Conservation (phyloP, 2,329 filamentous ascomycete species). For the Aureobasidium lini region DNA sequence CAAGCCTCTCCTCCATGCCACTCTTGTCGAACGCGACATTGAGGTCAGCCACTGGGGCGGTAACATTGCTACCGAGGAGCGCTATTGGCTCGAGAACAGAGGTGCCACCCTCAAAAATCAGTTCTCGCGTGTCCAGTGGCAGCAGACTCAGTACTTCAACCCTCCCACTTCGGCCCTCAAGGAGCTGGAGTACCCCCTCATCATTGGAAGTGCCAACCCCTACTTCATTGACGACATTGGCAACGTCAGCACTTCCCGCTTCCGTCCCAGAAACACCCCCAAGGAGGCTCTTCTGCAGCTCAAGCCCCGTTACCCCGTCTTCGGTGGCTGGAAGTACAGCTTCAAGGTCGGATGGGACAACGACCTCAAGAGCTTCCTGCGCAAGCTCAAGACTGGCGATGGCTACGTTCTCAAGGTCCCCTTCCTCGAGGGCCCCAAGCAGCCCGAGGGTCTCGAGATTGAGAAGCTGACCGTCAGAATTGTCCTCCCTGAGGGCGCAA, state of each 20-base stretch:
- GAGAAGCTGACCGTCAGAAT: slow-evolving; percentile 72
- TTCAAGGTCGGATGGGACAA: slow-evolving; percentile 97
- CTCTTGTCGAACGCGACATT: slow-evolving; percentile 76
- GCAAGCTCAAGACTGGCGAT: slow-evolving; percentile 53
- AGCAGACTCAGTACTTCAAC: slow-evolving; percentile 57
- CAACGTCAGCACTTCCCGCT: slow-evolving; percentile 90
- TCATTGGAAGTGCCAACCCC: slow-evolving; percentile 70
- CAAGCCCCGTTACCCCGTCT: slow-evolving; percentile 91
- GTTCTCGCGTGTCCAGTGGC: slow-evolving; percentile 43
- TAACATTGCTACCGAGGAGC: slow-evolving; percentile 90
- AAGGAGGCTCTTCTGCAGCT: slow-evolving; percentile 67
- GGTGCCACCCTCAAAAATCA: slow-evolving; percentile 61
- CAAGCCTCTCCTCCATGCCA: slow-evolving; percentile 76
- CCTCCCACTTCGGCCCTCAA: slow-evolving; percentile 71
- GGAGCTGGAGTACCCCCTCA: slow-evolving; percentile 72
- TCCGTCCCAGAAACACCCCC: slow-evolving; percentile 56
- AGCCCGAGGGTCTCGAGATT: slow-evolving; percentile 78
- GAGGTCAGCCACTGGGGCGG: slow-evolving; percentile 98
- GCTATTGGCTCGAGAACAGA: slow-evolving; percentile 79
- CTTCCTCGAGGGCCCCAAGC: slow-evolving; percentile 86
- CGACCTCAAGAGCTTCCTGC: slow-evolving; percentile 68
- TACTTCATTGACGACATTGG: slow-evolving; percentile 97
- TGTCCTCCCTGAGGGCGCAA: slow-evolving; percentile 83
- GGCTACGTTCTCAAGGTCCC: slow-evolving; percentile 84
- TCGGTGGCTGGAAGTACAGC: slow-evolving; percentile 96